Evolutionary conservation across 169 alveolate species (phyloP).

Genomic region (Blepharisma undulans): DNA sequence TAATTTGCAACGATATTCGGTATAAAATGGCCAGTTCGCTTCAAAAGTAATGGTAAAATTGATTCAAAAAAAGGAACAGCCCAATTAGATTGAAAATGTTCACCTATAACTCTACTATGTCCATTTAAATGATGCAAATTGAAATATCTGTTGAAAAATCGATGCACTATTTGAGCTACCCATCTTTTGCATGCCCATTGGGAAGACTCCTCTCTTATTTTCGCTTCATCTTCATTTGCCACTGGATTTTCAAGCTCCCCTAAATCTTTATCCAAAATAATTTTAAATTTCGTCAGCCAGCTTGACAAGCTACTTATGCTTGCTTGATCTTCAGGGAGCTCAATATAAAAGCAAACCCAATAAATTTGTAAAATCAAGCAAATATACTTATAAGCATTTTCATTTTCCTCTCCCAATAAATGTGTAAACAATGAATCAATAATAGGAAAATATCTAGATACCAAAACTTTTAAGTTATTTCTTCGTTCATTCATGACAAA

Average conservation of each 20-base stretch:
- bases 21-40: background rate
- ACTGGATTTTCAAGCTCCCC: constrained; percentile 21
- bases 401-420: background rate
- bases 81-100: constrained; percentile 13
- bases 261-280: background rate
- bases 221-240: background rate
- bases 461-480: background rate
- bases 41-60: background rate
- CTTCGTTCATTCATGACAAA: constrained; percentile 3
- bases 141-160: constrained; percentile 12
- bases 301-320: background rate
- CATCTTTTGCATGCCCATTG: constrained; percentile 9
- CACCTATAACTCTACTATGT: background rate
- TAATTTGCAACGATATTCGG: background rate
- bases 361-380: constrained; percentile 1
- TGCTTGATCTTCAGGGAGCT: constrained; percentile 14
- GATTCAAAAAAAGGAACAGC: background rate
- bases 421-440: background rate
- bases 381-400: background rate
- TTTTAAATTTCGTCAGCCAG: background rate
- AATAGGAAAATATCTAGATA: background rate
- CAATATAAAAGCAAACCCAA: constrained; percentile 35
- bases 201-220: background rate
- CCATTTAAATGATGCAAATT: background rate
- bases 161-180: constrained; percentile 12